Evolutionary conservation across 768 basidiomycete species (phyloP).

Genomic region (Podaxis carcinomalis): DNA sequence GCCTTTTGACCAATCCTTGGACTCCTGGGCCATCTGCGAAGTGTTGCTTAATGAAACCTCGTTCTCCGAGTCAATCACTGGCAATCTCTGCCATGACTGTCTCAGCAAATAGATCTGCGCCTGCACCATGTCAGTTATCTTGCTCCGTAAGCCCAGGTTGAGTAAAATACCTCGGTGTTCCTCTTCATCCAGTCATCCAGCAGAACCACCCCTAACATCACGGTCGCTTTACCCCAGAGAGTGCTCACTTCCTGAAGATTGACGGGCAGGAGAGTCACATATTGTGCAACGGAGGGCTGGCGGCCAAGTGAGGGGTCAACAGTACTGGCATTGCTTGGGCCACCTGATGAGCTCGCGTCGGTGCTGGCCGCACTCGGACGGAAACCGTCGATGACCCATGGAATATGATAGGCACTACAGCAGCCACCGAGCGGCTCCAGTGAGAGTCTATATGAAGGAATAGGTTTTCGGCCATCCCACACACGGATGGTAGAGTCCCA

Average conservation of each 20-base stretch:
- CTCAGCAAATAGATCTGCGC: too few relatives aligned
- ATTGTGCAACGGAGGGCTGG: background rate
- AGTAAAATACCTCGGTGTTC: too few relatives aligned
- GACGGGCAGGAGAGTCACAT: background rate
- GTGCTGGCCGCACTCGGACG: background rate
- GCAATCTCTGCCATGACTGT: too few relatives aligned
- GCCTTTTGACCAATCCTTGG: too few relatives aligned
- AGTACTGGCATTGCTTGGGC: too few relatives aligned
- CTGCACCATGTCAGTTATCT: too few relatives aligned
- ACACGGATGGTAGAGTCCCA: too few relatives aligned
- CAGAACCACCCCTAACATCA: background rate
- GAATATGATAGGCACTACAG: background rate
- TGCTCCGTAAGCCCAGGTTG: too few relatives aligned
- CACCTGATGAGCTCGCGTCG: background rate
- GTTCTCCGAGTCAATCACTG: too few relatives aligned
- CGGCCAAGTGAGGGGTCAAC: background rate
- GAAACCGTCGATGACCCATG: background rate
- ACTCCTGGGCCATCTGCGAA: too few relatives aligned
- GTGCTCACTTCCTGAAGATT: background rate
- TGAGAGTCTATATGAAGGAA: background rate
- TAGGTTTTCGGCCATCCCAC: too few relatives aligned
- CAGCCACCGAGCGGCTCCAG: background rate
- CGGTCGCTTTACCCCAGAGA: background rate
- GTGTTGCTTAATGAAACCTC: too few relatives aligned
- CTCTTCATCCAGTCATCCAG: background rate